Conservation (phyloP, 139 green algal genomes). For the Chlamydomonas eustigma region DNA sequence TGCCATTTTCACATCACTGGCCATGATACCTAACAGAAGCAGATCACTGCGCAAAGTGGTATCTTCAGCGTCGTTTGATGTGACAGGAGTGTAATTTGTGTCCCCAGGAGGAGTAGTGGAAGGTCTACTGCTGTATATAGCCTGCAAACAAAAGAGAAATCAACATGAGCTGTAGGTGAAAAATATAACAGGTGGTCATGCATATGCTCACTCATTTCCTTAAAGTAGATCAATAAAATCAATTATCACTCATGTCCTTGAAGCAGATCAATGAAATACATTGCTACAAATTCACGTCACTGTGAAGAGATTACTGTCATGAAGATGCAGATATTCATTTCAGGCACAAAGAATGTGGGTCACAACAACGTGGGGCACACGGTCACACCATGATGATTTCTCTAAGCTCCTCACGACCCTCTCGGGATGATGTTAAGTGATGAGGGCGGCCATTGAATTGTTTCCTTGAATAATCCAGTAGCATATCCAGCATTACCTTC, state of each 20-base stretch:
- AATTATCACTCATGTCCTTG: not conserved
- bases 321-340: not conserved
- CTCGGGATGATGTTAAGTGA: not conserved
- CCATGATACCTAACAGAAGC: constrained; percentile 61
- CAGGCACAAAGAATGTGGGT: not conserved
- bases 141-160: not conserved
- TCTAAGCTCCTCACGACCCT: not conserved
- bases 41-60: not conserved
- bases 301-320: no score
- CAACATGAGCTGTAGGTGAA: not conserved
- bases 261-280: not conserved
- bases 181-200: not conserved
- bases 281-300: not conserved
- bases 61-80: not conserved
- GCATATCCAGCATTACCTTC: constrained; percentile 8
- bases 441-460: constrained; percentile 19
- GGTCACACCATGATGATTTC: not conserved
- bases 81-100: no score
- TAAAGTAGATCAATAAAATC: no score
- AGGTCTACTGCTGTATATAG: not conserved
- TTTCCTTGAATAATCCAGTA: constrained; percentile 27
- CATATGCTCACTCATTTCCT: not conserved
- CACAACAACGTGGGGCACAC: not conserved
- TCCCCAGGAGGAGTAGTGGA: no score
- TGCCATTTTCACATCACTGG: constrained; percentile 50